A percentile compares a stretch with the other conserved stretches of the same genome.
phyloP scores from a whole-genome alignment of 2,329 filamentous ascomycete species.

The Paecilomyces sp. region DNA sequence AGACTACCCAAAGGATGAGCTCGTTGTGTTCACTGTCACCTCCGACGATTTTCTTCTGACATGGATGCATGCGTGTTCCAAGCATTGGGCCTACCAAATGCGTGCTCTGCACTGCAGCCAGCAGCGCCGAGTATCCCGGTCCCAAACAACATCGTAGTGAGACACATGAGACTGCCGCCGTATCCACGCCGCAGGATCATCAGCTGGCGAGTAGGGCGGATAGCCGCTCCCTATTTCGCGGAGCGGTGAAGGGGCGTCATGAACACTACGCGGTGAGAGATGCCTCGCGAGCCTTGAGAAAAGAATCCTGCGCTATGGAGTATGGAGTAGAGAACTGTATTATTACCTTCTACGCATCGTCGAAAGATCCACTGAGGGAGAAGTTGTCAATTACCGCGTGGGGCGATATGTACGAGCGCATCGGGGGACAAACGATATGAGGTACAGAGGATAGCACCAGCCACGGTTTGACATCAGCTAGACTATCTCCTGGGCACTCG shows the following conservation, averaged over 20 bases:
- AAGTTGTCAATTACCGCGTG: background rate
- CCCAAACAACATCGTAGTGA: background rate
- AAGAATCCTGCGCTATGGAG: background rate
- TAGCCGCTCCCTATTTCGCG: background rate
- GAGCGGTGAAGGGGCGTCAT: background rate
- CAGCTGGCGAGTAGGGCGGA: background rate
- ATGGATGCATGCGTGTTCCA: constrained; percentile 2
- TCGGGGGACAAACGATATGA: background rate
- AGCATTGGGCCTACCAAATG: background rate
- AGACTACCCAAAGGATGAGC: background rate
- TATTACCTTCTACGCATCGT: background rate
- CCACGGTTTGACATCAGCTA: background rate
- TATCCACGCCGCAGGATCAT: background rate
- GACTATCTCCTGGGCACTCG: background rate
- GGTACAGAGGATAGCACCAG: background rate
- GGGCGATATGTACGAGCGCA: background rate
- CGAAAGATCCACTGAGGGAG: background rate
- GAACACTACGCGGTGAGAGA: background rate
- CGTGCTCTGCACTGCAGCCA: background rate
- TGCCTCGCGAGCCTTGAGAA: background rate
- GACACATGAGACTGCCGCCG: background rate
- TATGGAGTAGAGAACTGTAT: too few species aligned
- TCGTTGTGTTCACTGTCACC: background rate
- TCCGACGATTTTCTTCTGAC: background rate
- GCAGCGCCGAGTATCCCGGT: background rate